These are phyloP conservation scores for Corylus avellana DNA, from an alignment of 306 rosid species.

Conservation along the genomic window DNA sequence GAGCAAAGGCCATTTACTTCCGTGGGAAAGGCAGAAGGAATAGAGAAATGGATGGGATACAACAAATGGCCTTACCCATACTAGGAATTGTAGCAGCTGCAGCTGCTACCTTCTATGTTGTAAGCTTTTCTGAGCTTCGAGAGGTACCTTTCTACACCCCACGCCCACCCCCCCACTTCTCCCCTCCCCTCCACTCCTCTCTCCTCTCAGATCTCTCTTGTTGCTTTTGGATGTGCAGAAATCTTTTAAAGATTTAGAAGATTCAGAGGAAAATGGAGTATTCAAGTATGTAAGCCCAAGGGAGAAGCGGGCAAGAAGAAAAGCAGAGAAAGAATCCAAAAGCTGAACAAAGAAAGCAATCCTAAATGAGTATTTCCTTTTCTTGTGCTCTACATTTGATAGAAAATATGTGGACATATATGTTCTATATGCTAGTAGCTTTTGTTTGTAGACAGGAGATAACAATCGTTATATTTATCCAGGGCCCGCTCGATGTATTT, in stretches of 20 bases:
- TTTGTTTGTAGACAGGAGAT: too few relatives aligned
- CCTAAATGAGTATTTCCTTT: neutral
- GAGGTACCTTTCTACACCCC: slow-evolving; percentile 42
- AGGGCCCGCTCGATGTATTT: too few relatives aligned
- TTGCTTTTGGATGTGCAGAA: slow-evolving; percentile 39
- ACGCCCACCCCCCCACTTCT: neutral
- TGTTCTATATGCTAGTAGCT: too few relatives aligned
- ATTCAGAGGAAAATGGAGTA: slow-evolving; percentile 48
- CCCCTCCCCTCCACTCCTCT: neutral
- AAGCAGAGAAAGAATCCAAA: slow-evolving; percentile 51
- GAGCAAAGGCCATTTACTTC: neutral
- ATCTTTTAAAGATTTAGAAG: slow-evolving; percentile 55
- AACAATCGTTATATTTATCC: too few relatives aligned
- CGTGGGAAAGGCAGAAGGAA: neutral
- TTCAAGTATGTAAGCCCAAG: slow-evolving; percentile 55
- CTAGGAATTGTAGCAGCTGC: slow-evolving; percentile 74
- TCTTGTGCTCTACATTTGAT: neutral
- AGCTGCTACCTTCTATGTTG: slow-evolving; percentile 70
- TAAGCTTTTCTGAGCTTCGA: slow-evolving; percentile 66
- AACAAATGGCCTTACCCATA: slow-evolving; percentile 59
- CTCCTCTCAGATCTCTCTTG: neutral
- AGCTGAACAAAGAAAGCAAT: neutral
- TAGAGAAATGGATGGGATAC: slow-evolving; percentile 47
- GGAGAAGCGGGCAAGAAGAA: slow-evolving; percentile 62
- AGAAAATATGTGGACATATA: too few relatives aligned